Evolutionary conservation across 2,329 filamentous ascomycete genomes (phyloP).

Genomic region (Diaporthe sp.): DNA sequence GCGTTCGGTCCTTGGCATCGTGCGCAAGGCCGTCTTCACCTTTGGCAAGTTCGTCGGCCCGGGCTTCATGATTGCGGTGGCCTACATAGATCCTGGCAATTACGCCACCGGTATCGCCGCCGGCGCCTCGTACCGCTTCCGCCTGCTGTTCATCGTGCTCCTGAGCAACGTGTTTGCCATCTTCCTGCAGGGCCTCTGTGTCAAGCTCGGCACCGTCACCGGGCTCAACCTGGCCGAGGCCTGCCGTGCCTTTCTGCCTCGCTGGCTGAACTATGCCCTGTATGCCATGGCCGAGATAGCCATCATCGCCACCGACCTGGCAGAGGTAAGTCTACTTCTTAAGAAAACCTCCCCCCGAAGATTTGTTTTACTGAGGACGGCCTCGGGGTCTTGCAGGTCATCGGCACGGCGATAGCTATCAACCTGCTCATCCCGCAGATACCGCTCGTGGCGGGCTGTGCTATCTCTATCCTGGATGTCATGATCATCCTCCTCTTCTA

Average conservation of each 20-base stretch:
- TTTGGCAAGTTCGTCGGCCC: slow-evolving; percentile 74
- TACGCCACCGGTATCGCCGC: slow-evolving; percentile 80
- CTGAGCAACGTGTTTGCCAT: slow-evolving; percentile 80
- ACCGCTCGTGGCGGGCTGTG: slow-evolving; percentile 77
- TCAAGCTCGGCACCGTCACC: slow-evolving; percentile 78
- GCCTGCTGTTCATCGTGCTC: slow-evolving; percentile 77
- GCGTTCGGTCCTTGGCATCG: slow-evolving; percentile 36
- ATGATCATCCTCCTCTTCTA: slow-evolving; percentile 79
- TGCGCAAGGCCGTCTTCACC: slow-evolving; percentile 55
- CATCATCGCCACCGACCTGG: slow-evolving; percentile 80
- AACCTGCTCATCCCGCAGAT: slow-evolving; percentile 75
- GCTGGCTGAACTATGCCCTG: slow-evolving; percentile 73
- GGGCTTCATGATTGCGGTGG: slow-evolving; percentile 75
- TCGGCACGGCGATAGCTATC: slow-evolving; percentile 78
- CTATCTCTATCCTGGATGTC: slow-evolving; percentile 77
- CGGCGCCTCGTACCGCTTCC: slow-evolving; percentile 75
- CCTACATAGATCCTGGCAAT: slow-evolving; percentile 75
- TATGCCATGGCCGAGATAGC: slow-evolving; percentile 76
- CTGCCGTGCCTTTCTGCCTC: slow-evolving; percentile 74
- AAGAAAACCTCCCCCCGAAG: neutral
- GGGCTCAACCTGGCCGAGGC: slow-evolving; percentile 77
- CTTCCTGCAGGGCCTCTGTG: slow-evolving; percentile 76
- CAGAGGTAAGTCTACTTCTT: slow-evolving; percentile 62
- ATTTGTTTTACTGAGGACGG: slow-evolving; percentile 33
- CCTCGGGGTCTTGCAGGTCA: slow-evolving; percentile 61